phyloP scores from a whole-genome alignment of 1,284 basidiomycete species.

The Apiotrichum mycotoxinovorans region DNA sequence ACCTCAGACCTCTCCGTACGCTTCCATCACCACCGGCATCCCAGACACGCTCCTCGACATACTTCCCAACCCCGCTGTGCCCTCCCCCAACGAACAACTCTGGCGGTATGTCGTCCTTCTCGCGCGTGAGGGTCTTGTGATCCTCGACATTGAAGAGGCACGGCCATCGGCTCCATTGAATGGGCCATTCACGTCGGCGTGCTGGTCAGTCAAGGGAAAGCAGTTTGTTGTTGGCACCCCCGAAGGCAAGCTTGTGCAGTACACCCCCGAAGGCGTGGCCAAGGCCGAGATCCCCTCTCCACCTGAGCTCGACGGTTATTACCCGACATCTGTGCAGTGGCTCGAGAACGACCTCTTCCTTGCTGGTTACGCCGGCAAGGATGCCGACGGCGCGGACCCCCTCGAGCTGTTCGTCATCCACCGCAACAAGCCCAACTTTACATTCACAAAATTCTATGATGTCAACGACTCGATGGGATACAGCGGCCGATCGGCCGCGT shows the following conservation, averaged over 20 bases:
- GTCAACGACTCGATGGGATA: slow-evolving; percentile 48
- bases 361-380: slow-evolving; percentile 51
- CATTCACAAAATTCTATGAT: slow-evolving; percentile 49
- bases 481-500: slow-evolving; percentile 33
- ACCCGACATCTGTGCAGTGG: slow-evolving; percentile 52
- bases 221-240: slow-evolving; percentile 54
- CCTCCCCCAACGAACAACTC: slow-evolving; percentile 27
- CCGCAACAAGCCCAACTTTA: slow-evolving; percentile 34
- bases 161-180: slow-evolving; percentile 25
- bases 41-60: slow-evolving; percentile 43
- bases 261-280: slow-evolving; percentile 53
- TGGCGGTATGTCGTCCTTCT: slow-evolving; percentile 47
- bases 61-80: slow-evolving; percentile 51
- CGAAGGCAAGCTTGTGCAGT: slow-evolving; percentile 52
- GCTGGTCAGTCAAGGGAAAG: slow-evolving; percentile 58
- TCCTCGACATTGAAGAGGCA: slow-evolving; percentile 39
- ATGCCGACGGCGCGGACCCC: slow-evolving; percentile 44
- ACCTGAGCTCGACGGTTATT: slow-evolving; percentile 36
- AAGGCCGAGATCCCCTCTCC: slow-evolving; percentile 53
- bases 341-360: slow-evolving; percentile 57
- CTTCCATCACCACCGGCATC: slow-evolving; percentile 35
- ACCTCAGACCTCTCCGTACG: slow-evolving; percentile 35
- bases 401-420: slow-evolving; percentile 45
- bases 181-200: slow-evolving; percentile 44
- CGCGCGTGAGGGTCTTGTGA: slow-evolving; percentile 37